These are phyloP conservation scores for Camelina laxa DNA, from an alignment of 345 rosid genomes.

Conservation along the genomic window DNA sequence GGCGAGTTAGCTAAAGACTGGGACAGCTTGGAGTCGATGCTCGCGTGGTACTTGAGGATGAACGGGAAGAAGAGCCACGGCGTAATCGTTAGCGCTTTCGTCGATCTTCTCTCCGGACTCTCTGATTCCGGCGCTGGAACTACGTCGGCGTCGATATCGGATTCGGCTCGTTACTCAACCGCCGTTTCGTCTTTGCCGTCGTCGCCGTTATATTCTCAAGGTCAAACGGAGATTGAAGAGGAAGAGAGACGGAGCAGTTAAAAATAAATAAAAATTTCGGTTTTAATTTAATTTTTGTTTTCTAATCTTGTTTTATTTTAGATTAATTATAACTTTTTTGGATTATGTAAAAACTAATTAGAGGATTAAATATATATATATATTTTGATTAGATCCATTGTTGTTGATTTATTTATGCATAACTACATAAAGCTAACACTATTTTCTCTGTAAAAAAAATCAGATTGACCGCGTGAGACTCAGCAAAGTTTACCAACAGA, in stretches of 20 bases:
- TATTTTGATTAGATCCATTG: constrained; percentile 17
- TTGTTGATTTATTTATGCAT: constrained; percentile 8
- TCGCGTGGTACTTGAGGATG: constrained; percentile 81
- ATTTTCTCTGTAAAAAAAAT: background rate
- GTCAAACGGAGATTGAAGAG: constrained; percentile 47
- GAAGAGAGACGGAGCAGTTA: constrained; percentile 43
- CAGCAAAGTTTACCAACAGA: background rate
- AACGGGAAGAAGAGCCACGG: constrained; percentile 79
- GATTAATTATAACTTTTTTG: constrained; percentile 35
- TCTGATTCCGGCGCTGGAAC: constrained; percentile 21
- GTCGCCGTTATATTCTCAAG: constrained; percentile 39
- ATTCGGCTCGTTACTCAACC: constrained; percentile 41
- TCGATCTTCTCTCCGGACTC: constrained; percentile 66
- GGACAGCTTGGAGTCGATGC: constrained; percentile 72
- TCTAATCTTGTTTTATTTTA: constrained; percentile 16
- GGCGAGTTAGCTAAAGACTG: constrained; percentile 63
- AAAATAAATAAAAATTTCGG: background rate
- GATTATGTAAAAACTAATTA: constrained; percentile 40
- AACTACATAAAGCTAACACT: background rate
- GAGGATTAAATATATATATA: constrained; percentile 3
- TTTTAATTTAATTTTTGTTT: background rate
- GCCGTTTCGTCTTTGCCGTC: constrained; percentile 47
- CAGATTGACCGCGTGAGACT: constrained; percentile 10
- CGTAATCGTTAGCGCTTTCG: constrained; percentile 75
- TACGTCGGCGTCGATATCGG: constrained; percentile 33